phyloP scores from a whole-genome alignment of 805 yeast genomes.

The Candida argentea region DNA sequence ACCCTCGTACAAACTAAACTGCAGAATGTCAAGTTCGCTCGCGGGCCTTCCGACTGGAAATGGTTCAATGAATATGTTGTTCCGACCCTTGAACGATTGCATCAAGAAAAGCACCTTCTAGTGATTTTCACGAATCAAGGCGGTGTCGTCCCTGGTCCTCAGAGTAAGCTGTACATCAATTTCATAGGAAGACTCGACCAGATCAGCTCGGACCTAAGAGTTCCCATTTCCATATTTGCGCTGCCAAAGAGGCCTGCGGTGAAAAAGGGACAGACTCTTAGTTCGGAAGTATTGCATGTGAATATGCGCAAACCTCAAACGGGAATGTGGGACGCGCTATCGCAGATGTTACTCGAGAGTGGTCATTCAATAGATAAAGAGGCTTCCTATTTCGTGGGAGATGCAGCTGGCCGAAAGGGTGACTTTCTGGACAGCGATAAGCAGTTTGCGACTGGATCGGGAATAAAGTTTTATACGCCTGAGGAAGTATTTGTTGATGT shows the following conservation, averaged over 20 bases:
- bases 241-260: constrained; percentile 46
- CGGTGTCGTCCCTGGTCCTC: constrained; percentile 35
- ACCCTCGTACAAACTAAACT: constrained; percentile 64
- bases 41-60: constrained; percentile 64
- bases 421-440: constrained; percentile 80
- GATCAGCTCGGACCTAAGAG: constrained; percentile 18
- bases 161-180: constrained; percentile 25
- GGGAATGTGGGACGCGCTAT: constrained; percentile 67
- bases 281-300: constrained; percentile 15
- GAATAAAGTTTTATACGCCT: constrained; percentile 53
- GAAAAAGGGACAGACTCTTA: constrained; percentile 3
- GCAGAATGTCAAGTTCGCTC: constrained; percentile 43
- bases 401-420: constrained; percentile 78
- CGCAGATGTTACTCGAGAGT: constrained; percentile 23
- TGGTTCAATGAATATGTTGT: constrained; percentile 23
- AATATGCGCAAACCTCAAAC: constrained; percentile 59
- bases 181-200: constrained; percentile 33
- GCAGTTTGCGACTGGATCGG: constrained; percentile 47
- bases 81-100: constrained; percentile 11
- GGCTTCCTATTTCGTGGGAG: constrained; percentile 72
- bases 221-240: constrained; percentile 42
- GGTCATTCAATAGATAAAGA: constrained; percentile 25
- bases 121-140: constrained; percentile 88
- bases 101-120: constrained; percentile 24
- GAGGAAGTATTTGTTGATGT: constrained; percentile 45